Base-by-base conservation (phyloP, 1,284 basidiomycete genomes). In the Puccinia brachypodii region DNA sequence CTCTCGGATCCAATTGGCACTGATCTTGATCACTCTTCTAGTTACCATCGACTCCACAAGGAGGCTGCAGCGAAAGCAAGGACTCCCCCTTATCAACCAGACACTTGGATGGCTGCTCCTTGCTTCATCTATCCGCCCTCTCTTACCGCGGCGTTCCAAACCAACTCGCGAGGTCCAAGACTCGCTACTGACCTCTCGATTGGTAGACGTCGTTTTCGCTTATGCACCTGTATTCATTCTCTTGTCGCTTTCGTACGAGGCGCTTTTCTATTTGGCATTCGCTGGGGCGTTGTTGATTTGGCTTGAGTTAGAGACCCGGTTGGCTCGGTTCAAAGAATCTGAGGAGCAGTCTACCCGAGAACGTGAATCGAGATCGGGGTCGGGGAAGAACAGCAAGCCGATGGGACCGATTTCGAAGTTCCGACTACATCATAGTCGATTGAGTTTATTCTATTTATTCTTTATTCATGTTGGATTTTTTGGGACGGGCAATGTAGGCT, bases 391-490 rank as follows among this genome's bases (percentile, higher is more conserved):
- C n/a, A n/a, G n/a, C n/a, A n/a, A n/a, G 47, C 38, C 36, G 0
- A 19, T n/a, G 6, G 50, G 22, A 16, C 73, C 76, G 31, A 56
- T 44, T 40, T 80, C 28, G 74, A 69, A 80, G 72, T 91, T 92
- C 83, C 88, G 88, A 71, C 85, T 87, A 40, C 91, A 91, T 58
- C 92, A 94, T 84, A 86, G 94, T 14, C 87, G 93, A 42, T 91
- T 93, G 75, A 93, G 92, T 0, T 83, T 95, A 31, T 93, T 94
- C 86, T 95, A 94, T 87, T 87, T 96, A 82, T 93, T 94, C 86
- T 93, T 95, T 84, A 91, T 95, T 3, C 94, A 96, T 84, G 90
- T 94, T 71, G 94, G 92, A 3, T 95, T 95, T 87, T 94, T 95
- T 85, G 94, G 94, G 14, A 94, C 91, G 42, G 93, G 93, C 87